Conservation (phyloP, 2,329 filamentous ascomycete genomes). For the Colletotrichum trifolii region DNA sequence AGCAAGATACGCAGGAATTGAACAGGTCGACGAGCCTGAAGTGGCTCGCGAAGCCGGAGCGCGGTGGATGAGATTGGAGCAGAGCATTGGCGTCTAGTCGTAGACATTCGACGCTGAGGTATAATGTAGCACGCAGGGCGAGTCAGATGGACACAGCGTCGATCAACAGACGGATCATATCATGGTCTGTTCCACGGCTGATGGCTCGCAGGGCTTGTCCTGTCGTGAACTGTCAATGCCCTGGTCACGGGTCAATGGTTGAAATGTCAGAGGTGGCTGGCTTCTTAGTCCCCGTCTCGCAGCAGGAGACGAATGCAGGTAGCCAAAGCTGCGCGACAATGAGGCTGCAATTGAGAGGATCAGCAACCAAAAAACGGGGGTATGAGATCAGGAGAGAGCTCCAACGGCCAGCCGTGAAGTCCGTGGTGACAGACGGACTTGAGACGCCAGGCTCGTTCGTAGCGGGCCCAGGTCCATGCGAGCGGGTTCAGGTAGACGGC, state of each 20-base stretch:
- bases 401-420: constrained; percentile 1
- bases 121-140: constrained; percentile 12
- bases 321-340: constrained; percentile 14
- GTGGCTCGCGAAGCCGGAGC: constrained; percentile 9
- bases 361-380: constrained; percentile 9
- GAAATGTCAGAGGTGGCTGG: constrained; percentile 12
- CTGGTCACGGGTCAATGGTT: constrained; percentile 22
- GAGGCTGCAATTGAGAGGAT: constrained; percentile 1
- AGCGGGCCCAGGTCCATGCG: constrained; percentile 11
- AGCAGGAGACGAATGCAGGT: constrained; percentile 18
- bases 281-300: constrained; percentile 13
- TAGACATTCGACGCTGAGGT: constrained; percentile 10
- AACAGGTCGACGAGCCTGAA: not conserved
- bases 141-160: constrained; percentile 19
- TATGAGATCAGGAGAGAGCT: constrained; percentile 19
- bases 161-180: constrained; percentile 20
- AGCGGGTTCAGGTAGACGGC: constrained; percentile 13
- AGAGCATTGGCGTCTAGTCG: constrained; percentile 12
- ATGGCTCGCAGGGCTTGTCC: constrained; percentile 31
- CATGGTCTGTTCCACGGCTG: constrained; percentile 20
- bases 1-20: not conserved
- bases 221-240: constrained; percentile 28
- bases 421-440: constrained; percentile 22
- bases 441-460: constrained; percentile 4
- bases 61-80: constrained; percentile 20